These are phyloP conservation scores for Punctularia strigosozonata DNA, from an alignment of 768 basidiomycete species.

Conservation along the genomic window DNA sequence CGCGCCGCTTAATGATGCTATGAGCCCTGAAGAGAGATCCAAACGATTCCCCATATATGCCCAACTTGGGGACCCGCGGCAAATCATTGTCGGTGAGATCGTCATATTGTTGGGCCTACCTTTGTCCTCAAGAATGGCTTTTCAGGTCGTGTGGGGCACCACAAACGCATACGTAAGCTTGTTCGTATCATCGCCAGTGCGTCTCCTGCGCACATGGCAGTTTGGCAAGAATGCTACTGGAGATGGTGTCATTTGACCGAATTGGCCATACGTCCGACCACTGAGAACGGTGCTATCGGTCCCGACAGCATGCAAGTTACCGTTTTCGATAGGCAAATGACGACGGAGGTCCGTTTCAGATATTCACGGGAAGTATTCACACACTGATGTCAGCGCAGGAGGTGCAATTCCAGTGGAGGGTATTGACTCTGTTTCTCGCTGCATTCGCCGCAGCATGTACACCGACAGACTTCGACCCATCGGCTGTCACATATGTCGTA, in stretches of 20 bases:
- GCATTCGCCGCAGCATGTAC: conserved; percentile 60
- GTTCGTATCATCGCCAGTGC: conserved; percentile 53
- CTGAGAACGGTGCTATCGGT: conserved; percentile 18
- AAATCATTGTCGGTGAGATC: conserved; percentile 53
- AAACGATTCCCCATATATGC: conserved; percentile 69
- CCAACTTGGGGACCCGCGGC: conserved; percentile 65
- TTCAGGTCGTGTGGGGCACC: conserved; percentile 64
- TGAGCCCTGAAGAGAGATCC: conserved; percentile 50
- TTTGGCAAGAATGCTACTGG: conserved; percentile 78
- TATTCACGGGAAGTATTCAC: conserved; percentile 1
- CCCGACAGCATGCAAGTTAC: conserved; percentile 16
- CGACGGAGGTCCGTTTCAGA: conserved; percentile 22
- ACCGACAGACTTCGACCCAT: conserved; percentile 36
- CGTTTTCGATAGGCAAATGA: conserved; percentile 24
- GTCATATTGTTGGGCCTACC: no score
- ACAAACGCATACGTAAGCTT: conserved; percentile 68
- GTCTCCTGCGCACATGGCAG: conserved; percentile 56
- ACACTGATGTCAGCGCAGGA: conserved; percentile 33
- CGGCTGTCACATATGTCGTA: conserved; percentile 40
- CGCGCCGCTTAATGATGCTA: conserved; percentile 35
- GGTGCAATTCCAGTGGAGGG: conserved; percentile 73
- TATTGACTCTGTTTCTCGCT: conserved; percentile 67
- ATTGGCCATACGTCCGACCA: conserved; percentile 30
- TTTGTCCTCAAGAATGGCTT: no score
- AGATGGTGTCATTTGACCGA: conserved; percentile 62